A percentile compares a stretch with the other conserved stretches of the same genome.
phyloP scores from a whole-genome alignment of 1,284 basidiomycete species.

The Apiotrichum laibachii region DNA sequence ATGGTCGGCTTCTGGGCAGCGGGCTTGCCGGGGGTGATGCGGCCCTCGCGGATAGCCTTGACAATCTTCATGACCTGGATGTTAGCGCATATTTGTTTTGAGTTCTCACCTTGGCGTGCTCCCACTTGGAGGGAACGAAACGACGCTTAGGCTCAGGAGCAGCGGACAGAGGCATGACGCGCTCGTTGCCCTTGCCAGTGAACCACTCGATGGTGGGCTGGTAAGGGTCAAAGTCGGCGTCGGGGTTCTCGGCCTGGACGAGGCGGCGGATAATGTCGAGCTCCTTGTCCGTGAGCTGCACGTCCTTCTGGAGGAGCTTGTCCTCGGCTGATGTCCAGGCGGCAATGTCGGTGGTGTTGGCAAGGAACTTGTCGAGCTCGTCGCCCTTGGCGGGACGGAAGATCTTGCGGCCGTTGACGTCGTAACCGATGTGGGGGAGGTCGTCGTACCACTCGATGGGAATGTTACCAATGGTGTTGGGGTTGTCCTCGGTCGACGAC shows the following conservation, averaged over 20 bases:
- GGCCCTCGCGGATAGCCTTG: constrained; percentile 92
- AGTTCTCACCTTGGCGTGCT: constrained; percentile 84
- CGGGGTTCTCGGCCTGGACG: constrained; percentile 87
- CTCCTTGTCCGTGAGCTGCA: constrained; percentile 83
- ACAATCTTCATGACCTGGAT: constrained; percentile 97
- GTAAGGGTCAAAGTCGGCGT: constrained; percentile 84
- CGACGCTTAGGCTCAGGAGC: constrained; percentile 94
- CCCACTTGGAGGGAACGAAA: constrained; percentile 99
- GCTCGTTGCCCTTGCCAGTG: constrained; percentile 90
- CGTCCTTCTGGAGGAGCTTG: constrained; percentile 80
- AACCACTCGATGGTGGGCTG: constrained; percentile 95
- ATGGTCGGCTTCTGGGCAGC: constrained; percentile 65
- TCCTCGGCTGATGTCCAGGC: constrained; percentile 95
- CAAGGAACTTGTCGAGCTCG: constrained; percentile 94
- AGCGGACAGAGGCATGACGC: constrained; percentile 84
- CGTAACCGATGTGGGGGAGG: constrained; percentile 97
- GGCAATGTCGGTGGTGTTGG: constrained; percentile 86
- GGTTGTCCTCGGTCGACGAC: constrained; percentile 94
- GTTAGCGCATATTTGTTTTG: not conserved
- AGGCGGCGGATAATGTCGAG: constrained; percentile 91
- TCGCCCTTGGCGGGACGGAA: constrained; percentile 92
- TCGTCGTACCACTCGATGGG: constrained; percentile 99
- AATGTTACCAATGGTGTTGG: constrained; percentile 91
- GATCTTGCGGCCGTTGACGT: constrained; percentile 91
- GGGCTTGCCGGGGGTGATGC: constrained; percentile 86